Evolutionary conservation across 2,329 filamentous ascomycete species (phyloP).

Genomic region (Pyricularia pennisetigena): DNA sequence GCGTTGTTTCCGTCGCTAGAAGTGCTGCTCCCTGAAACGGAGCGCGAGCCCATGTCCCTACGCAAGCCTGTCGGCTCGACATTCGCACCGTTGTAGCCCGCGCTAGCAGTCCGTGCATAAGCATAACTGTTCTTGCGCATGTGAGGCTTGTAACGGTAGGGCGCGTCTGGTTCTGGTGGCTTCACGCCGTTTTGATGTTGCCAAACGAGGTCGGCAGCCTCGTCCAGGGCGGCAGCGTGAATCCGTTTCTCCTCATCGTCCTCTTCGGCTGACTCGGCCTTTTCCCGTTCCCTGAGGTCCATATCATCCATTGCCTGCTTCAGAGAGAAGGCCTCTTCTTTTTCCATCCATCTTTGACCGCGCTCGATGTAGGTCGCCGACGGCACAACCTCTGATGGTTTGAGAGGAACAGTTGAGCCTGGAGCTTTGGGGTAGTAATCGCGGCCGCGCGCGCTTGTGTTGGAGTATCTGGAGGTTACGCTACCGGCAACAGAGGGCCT

Average conservation of each 20-base stretch:
- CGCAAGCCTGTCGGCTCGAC: slow-evolving; percentile 35
- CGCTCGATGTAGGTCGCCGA: slow-evolving; percentile 64
- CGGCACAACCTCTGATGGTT: slow-evolving; percentile 51
- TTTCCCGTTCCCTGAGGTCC: slow-evolving; percentile 42
- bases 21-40: slow-evolving; percentile 41
- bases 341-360: slow-evolving; percentile 70
- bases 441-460: slow-evolving; percentile 29
- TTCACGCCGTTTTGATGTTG: slow-evolving; percentile 56
- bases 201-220: slow-evolving; percentile 72
- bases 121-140: slow-evolving; percentile 63
- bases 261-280: slow-evolving; percentile 15
- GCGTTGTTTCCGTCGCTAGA: slow-evolving; percentile 28
- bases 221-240: slow-evolving; percentile 62
- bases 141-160: slow-evolving; percentile 59
- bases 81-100: slow-evolving; percentile 37
- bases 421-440: slow-evolving; percentile 41
- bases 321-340: slow-evolving; percentile 63
- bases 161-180: slow-evolving; percentile 47
- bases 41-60: slow-evolving; percentile 30
- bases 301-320: slow-evolving; percentile 66
- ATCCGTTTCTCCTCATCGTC: slow-evolving; percentile 51
- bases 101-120: slow-evolving; percentile 52
- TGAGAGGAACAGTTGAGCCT: slow-evolving; percentile 29
- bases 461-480: slow-evolving; percentile 40
- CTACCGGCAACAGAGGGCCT: slow-evolving; percentile 35